A percentile compares a stretch with the other conserved stretches of the same genome.
phyloP scores from a whole-genome alignment of 2,329 filamentous ascomycete genomes.

The Teratosphaeria gauchensis region DNA sequence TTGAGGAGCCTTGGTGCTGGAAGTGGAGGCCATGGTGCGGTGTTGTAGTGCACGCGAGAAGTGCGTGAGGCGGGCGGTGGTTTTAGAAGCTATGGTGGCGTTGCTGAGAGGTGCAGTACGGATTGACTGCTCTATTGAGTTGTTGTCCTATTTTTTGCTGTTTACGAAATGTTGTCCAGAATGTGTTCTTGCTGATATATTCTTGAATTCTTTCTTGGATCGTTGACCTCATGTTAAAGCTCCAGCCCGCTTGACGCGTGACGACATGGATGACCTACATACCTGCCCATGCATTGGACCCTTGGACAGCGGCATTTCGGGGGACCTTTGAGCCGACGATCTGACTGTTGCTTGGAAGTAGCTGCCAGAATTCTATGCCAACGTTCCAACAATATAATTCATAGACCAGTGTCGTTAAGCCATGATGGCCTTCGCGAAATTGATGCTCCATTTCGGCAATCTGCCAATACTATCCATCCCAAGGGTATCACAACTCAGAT shows the following conservation, averaged over 20 bases:
- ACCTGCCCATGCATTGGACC: not conserved
- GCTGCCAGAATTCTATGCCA: too few species aligned
- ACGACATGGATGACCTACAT: not conserved
- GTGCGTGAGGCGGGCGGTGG: conserved; percentile 29
- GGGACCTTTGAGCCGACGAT: too few species aligned
- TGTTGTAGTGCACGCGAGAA: conserved; percentile 22
- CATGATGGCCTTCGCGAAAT: not conserved
- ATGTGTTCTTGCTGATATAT: not conserved
- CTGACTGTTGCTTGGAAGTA: too few species aligned
- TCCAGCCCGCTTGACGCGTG: not conserved
- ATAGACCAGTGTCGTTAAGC: too few species aligned
- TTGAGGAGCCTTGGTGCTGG: conserved; percentile 26
- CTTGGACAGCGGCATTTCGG: too few species aligned
- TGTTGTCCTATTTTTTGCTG: not conserved
- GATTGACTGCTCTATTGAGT: not conserved
- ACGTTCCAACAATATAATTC: too few species aligned
- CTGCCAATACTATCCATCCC: not conserved
- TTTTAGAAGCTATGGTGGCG: conserved; percentile 22
- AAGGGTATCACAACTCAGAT: not conserved
- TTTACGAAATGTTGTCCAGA: not conserved
- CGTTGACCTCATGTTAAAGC: not conserved
- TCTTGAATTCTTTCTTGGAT: not conserved
- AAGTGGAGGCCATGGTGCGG: conserved; percentile 38
- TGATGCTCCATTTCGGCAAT: not conserved
- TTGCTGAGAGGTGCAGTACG: not conserved